These are phyloP conservation scores for Rhododendron vialii DNA, from an alignment of 148 eudicot species.

Conservation along the genomic window DNA sequence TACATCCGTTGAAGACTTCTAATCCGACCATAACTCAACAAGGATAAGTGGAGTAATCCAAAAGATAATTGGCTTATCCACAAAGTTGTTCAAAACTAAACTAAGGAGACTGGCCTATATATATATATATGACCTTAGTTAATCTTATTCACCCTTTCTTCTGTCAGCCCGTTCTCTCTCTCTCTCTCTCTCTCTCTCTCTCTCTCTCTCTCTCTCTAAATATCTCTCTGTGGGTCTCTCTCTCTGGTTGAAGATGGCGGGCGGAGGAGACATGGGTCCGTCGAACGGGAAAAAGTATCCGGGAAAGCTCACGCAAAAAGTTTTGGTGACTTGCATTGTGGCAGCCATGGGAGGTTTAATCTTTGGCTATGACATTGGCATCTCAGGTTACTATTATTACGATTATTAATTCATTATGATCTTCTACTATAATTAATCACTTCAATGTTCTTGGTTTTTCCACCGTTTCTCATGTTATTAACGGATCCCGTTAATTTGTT, in stretches of 20 bases:
- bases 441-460: background rate
- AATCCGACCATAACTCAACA: background rate
- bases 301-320: conserved; percentile 21
- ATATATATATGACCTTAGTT: background rate
- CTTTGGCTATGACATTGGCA: conserved; percentile 52
- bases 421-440: background rate
- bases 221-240: no score
- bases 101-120: no score
- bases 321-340: conserved; percentile 24
- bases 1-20: background rate
- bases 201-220: background rate
- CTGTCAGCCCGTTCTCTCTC: background rate
- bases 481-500: no score
- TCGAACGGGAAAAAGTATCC: conserved; percentile 4
- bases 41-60: background rate
- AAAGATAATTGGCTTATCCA: background rate
- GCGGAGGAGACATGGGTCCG: background rate
- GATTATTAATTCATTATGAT: background rate
- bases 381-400: conserved; percentile 11
- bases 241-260: background rate
- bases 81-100: background rate
- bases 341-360: conserved; percentile 38
- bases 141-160: background rate
- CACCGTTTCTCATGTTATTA: background rate
- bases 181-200: background rate